Evolutionary conservation across 306 rosid species (phyloP).

Genomic region (Cucumis cinereus): DNA sequence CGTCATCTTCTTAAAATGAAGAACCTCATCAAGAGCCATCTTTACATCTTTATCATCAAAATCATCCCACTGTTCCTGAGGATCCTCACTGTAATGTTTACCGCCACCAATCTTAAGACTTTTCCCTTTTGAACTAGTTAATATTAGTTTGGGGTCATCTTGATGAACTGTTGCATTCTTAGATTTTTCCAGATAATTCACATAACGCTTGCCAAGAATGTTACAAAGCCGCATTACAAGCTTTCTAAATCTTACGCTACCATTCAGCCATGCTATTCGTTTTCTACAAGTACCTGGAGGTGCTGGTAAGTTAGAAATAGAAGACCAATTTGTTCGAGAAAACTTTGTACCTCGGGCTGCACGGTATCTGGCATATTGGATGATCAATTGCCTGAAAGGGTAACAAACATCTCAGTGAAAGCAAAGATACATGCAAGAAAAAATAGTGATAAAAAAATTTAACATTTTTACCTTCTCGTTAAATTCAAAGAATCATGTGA

Average conservation of each 20-base stretch:
- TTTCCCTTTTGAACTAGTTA: slow-evolving; percentile 24
- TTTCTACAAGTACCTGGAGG: slow-evolving; percentile 54
- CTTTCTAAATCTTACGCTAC: slow-evolving; percentile 43
- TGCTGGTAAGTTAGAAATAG: slow-evolving; percentile 69
- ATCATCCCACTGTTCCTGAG: slow-evolving; percentile 64
- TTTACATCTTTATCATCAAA: slow-evolving; percentile 44
- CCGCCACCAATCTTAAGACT: slow-evolving; percentile 14
- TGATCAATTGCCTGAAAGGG: slow-evolving; percentile 63
- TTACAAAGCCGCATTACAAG: slow-evolving; percentile 76
- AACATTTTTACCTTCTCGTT: background rate
- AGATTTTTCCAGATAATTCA: slow-evolving; percentile 38
- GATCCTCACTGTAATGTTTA: slow-evolving; percentile 18
- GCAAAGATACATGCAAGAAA: slow-evolving; percentile 11
- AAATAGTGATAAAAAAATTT: background rate
- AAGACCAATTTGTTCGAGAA: slow-evolving; percentile 63
- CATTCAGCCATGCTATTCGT: slow-evolving; percentile 53
- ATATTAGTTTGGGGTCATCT: slow-evolving; percentile 30
- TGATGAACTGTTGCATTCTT: slow-evolving; percentile 26
- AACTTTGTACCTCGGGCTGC: slow-evolving; percentile 56
- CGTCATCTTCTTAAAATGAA: slow-evolving; percentile 54
- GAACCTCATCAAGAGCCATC: slow-evolving; percentile 62
- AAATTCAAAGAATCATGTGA: background rate
- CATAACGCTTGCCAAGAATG: slow-evolving; percentile 58
- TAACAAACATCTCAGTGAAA: background rate
- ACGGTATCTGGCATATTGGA: slow-evolving; percentile 74